These are phyloP conservation scores for Jimgerdemannia lactiflua DNA, from an alignment of 192 early-diverging fungal genomes.

Conservation along the genomic window DNA sequence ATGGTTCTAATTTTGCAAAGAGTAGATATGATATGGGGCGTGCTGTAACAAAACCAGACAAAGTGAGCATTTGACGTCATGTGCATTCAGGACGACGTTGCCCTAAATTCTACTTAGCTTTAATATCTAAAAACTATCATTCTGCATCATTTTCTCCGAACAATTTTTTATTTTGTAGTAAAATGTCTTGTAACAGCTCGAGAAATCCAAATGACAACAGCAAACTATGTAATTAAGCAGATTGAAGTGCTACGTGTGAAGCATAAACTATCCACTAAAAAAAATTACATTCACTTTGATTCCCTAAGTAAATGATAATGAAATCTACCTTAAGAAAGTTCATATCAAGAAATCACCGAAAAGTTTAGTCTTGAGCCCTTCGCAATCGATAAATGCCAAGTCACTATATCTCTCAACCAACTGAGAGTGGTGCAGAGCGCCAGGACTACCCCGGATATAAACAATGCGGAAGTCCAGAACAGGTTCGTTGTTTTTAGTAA, in stretches of 20 bases:
- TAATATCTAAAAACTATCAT: too few species aligned
- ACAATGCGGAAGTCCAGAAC: slow-evolving; percentile 8
- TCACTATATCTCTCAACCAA: slow-evolving; percentile 6
- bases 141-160: background rate
- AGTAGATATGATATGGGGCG: too few species aligned
- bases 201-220: too few species aligned
- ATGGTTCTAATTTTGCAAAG: too few species aligned
- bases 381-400: background rate
- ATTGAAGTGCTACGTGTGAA: background rate
- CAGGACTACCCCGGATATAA: slow-evolving; percentile 3
- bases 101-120: too few species aligned
- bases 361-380: background rate
- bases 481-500: background rate
- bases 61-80: too few species aligned
- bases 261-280: background rate
- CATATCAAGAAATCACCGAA: background rate
- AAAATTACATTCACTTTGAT: background rate
- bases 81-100: too few species aligned
- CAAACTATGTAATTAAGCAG: background rate
- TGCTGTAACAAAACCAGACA: too few species aligned
- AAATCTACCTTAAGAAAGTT: background rate
- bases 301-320: background rate
- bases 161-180: background rate
- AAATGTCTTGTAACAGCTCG: background rate
- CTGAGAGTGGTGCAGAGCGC: slow-evolving; percentile 9